Evolutionary conservation across 352 stramenopile species (phyloP).

Genomic region (Phytophthora cryptogea): DNA sequence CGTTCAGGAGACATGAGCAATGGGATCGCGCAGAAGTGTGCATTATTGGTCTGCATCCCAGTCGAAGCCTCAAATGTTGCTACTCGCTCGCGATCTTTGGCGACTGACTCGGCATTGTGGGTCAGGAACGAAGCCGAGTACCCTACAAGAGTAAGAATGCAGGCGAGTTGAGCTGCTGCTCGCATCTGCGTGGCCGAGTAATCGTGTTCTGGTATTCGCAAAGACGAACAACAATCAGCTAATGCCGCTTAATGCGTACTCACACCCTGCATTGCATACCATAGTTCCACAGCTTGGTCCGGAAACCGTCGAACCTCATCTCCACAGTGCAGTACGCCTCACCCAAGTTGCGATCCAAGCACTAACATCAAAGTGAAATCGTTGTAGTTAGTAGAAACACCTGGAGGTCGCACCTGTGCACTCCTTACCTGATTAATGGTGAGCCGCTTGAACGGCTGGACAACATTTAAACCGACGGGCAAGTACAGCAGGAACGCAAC

Average conservation of each 20-base stretch:
- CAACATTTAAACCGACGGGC: constrained; percentile 53
- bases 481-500: constrained; percentile 69
- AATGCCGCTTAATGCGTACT: not conserved
- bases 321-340: constrained; percentile 40
- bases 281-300: constrained; percentile 57
- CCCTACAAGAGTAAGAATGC: constrained; percentile 57
- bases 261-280: constrained; percentile 32
- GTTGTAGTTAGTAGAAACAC: not conserved
- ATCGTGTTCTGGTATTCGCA: constrained; percentile 25
- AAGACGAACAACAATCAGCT: not conserved
- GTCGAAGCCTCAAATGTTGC: constrained; percentile 25
- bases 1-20: constrained; percentile 30
- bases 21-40: constrained; percentile 27
- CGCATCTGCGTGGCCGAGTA: constrained; percentile 44
- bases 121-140: constrained; percentile 56
- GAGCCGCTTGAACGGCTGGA: constrained; percentile 45
- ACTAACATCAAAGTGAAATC: constrained; percentile 10
- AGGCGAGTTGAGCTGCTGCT: constrained; percentile 43
- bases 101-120: constrained; percentile 29
- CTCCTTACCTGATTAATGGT: constrained; percentile 41
- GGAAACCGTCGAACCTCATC: constrained; percentile 32
- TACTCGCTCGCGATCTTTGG: constrained; percentile 22
- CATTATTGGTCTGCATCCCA: constrained; percentile 20
- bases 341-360: constrained; percentile 36
- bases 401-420: not conserved